Base-by-base conservation (phyloP, 2,329 filamentous ascomycete species). In the Phoma herbarum region DNA sequence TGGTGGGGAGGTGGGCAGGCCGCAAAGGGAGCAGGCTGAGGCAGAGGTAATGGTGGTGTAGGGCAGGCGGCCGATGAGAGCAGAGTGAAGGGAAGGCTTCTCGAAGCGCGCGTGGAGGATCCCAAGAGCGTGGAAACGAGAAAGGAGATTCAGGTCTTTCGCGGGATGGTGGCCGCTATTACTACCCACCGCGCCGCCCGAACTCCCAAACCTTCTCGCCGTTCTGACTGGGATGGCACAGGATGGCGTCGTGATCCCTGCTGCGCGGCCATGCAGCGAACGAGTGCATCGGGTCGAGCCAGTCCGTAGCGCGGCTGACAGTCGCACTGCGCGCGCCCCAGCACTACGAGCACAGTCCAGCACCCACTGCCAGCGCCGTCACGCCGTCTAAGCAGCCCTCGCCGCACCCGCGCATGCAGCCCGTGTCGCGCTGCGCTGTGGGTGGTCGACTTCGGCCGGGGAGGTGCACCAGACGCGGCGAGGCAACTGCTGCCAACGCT, bases 141-240 rank as follows among this genome's bases (percentile, higher is more conserved):
- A 72, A 69, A 70, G 68, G 68, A 73, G 68, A 71, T 64, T 70
- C 69, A 69, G 67, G 69, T 70, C 45, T 69, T 64, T 65, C 59
- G 66, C 68, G 70, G 68, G 64, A 66, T 61, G 63, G 63, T 65
- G 62, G 65, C 67, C 66, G 66, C 69, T 71, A 59, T 59, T 69
- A 70, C 69, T 73, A 71, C 68, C 64, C 65, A 67, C 65, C 57
- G 57, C 61, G 59, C 49, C 66, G 66, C 67, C 64, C 65, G 57
- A 68, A 65, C 51, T 63, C 57, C 60, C 50, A 65, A 69, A 66
- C 61, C 68, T 67, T 64, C 62, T 69, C 67, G 66, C 68, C 65
- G 66, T 64, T 60, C 64, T 61, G 58, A 58, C 67, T 66, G 63
- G 67, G 59, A 65, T 64, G 63, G 60, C 53, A 37, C 16, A 37